Percentiles rank a stretch among this genome's conserved stretches.
These are phyloP conservation scores for Bipolaris zeicola DNA, from an alignment of 2,329 filamentous ascomycete species.

Conservation along the genomic window DNA sequence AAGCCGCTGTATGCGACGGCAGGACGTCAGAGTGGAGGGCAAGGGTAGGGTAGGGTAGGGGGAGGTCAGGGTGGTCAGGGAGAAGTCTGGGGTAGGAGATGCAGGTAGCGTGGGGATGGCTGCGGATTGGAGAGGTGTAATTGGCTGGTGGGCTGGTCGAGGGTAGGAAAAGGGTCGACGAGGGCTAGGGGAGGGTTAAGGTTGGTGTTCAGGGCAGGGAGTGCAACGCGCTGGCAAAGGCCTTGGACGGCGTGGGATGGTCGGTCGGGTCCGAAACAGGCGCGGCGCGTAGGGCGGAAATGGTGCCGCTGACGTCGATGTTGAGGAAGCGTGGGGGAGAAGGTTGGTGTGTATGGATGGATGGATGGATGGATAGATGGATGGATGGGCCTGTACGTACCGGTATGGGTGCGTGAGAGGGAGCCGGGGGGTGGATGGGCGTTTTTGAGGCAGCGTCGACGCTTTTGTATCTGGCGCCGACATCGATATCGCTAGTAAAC, in stretches of 20 bases:
- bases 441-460: conserved; percentile 18
- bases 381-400: neutral
- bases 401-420: conserved; percentile 8
- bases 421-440: conserved; percentile 4
- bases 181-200: conserved; percentile 30
- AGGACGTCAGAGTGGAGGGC: conserved; percentile 19
- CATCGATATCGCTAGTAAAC: conserved; percentile 32
- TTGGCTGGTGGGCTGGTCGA: conserved; percentile 29
- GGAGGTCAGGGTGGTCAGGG: neutral
- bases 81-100: conserved; percentile 35
- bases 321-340: conserved; percentile 8
- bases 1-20: conserved; percentile 23
- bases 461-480: conserved; percentile 17
- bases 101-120: conserved; percentile 36
- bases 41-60: conserved; percentile 15
- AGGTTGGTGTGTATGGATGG: too few species aligned
- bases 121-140: conserved; percentile 25
- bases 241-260: conserved; percentile 33
- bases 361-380: too few species aligned
- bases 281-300: conserved; percentile 35
- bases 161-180: neutral
- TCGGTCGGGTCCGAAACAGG: conserved; percentile 16
- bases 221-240: conserved; percentile 29
- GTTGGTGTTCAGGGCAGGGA: conserved; percentile 29
- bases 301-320: conserved; percentile 19